phyloP scores from a whole-genome alignment of 176 grass and related monocot species.

The Carex kokanica region DNA sequence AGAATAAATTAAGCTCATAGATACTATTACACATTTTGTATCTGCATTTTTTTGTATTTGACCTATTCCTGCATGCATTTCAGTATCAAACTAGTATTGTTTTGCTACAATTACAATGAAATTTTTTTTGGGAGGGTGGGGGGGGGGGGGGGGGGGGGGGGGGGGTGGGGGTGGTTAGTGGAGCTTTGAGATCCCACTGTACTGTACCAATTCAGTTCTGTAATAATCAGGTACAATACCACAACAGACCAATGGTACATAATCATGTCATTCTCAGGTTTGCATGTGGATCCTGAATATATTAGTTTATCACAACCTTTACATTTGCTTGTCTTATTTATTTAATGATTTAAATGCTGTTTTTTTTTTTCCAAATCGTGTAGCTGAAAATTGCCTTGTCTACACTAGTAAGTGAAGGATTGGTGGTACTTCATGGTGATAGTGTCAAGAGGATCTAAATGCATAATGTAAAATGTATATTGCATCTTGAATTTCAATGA shows the following conservation, averaged over 20 bases:
- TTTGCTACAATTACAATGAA: neutral
- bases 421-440: constrained; percentile 71
- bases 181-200: neutral
- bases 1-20: no score
- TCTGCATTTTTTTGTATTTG: neutral
- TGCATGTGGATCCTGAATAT: neutral
- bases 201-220: neutral
- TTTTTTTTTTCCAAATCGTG: neutral
- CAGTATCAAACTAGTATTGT: neutral
- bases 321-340: neutral
- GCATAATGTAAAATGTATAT: neutral
- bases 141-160: no score
- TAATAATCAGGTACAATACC: neutral
- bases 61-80: neutral
- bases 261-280: neutral
- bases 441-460: constrained; percentile 72
- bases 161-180: neutral
- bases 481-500: neutral
- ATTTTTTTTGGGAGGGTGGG: neutral
- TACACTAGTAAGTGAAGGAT: constrained; percentile 62
- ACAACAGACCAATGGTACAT: neutral
- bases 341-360: neutral
- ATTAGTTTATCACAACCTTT: neutral
- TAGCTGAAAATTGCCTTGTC: constrained; percentile 70
- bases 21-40: neutral